Percentiles rank a stretch among this genome's conserved stretches.
Evolutionary conservation across 345 rosid genomes (phyloP).

Genomic region (Limnanthes douglasii): DNA sequence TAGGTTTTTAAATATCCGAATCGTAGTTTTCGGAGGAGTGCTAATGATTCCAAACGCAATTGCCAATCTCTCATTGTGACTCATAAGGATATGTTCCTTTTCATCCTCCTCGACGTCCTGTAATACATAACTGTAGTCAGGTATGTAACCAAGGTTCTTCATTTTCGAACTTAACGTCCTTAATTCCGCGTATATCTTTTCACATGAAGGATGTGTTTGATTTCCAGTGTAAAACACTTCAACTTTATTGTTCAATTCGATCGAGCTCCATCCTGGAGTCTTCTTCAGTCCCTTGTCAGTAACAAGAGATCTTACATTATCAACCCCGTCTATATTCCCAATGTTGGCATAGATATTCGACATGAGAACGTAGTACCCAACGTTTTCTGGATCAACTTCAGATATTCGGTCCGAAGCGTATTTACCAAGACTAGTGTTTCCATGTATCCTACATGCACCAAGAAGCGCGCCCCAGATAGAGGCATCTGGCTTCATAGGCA

Average conservation of each 20-base stretch:
- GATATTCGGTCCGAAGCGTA: slow-evolving; percentile 31
- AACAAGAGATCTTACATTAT: slow-evolving; percentile 25
- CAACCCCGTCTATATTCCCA: slow-evolving; percentile 43
- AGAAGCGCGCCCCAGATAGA: slow-evolving; percentile 54
- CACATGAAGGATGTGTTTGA: slow-evolving; percentile 24
- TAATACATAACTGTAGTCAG: slow-evolving; percentile 34
- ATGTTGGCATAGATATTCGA: slow-evolving; percentile 42
- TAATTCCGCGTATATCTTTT: slow-evolving; percentile 23
- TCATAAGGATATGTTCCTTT: slow-evolving; percentile 38
- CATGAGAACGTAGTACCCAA: slow-evolving; percentile 40
- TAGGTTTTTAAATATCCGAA: slow-evolving; percentile 39
- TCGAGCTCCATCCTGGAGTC: slow-evolving; percentile 57
- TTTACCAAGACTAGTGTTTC: slow-evolving; percentile 26
- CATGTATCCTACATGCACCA: slow-evolving; percentile 37
- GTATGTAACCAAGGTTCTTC: slow-evolving; percentile 36
- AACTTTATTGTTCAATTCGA: slow-evolving; percentile 27
- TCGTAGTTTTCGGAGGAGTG: slow-evolving; percentile 23
- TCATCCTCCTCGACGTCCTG: slow-evolving; percentile 58
- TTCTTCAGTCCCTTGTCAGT: slow-evolving; percentile 36
- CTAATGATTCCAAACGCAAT: slow-evolving; percentile 33
- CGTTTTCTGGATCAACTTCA: slow-evolving; percentile 35
- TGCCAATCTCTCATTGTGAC: slow-evolving; percentile 44
- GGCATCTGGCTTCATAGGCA: slow-evolving; percentile 42
- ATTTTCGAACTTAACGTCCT: slow-evolving; percentile 23
- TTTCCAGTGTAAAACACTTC: slow-evolving; percentile 42